Base-by-base conservation (phyloP, 2,329 filamentous ascomycete species). In the Aspergillus eucalypticola region DNA sequence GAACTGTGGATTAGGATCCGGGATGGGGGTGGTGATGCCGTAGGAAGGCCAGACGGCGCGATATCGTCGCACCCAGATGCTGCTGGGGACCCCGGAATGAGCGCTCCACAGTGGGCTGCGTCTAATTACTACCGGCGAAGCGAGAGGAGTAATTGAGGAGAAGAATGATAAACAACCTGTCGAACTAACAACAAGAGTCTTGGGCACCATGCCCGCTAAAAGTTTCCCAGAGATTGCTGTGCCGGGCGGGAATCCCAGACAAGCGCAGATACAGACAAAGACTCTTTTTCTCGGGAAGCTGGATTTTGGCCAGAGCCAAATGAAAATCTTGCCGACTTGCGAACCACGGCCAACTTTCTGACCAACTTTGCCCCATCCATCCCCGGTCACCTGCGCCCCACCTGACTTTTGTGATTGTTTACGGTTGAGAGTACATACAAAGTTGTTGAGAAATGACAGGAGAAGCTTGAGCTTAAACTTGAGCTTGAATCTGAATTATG, bases 1-100 rank as follows among this genome's bases (percentile, higher is more conserved):
- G 44, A 64, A 62, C 17, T 61, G 52, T 46, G 60, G 61, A 49
- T 63, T 63, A 56, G 60, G 64, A 48, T 71, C 66, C 52, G 76
- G 74, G 23, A 67, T 64, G 4, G 76, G 76, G n/a, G 76, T 79
- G 38, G 70, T 72, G 66, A 75, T 70, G 60, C 76, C 76, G 64
- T 74, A 78, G 53, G 71, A 73, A 54, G 76, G 73, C 67, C 70
- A 71, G 49, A 75, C 73, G 56, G 74, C 66, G 64, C 71, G 70
- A 63, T 66, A 70, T 60, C 69, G 69, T 60, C 66, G 61, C 50
- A 62, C 62, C 55, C 59, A 58, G 52, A 60, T 64, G 55, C 53
- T 64, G 62, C 53, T 64, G 62, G 62, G 44, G 56, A 44, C 58
- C 59, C 61, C 56, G 59, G 51, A 53, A 48, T 60, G 59, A 60